Percentiles rank a stretch among this genome's conserved stretches.
phyloP scores from a whole-genome alignment of 208 protist species.

The Tritrichomonas musculus region DNA sequence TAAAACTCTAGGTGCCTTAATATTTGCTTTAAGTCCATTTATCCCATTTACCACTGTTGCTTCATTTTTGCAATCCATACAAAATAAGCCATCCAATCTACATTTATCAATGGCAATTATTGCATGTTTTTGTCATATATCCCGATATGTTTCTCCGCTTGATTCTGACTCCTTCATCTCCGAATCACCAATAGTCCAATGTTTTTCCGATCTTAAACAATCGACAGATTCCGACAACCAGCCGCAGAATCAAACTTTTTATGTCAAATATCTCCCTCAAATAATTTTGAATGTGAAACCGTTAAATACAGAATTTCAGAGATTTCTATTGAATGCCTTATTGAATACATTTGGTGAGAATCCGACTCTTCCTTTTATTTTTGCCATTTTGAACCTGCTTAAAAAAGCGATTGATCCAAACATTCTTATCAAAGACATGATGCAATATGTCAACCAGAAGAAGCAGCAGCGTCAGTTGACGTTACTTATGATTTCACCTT shows the following conservation, averaged over 20 bases:
- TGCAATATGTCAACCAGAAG: background rate
- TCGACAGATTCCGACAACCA: too few species aligned
- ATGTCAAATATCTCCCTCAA: too few species aligned
- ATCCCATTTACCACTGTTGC: background rate
- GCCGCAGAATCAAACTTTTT: too few species aligned
- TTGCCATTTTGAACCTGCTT: background rate
- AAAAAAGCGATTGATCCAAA: too few species aligned
- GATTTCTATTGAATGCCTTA: background rate
- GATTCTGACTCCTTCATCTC: too few species aligned
- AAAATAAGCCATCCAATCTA: background rate
- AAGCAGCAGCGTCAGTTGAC: too few species aligned
- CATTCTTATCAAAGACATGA: background rate
- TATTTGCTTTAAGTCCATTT: background rate
- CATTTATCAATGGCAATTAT: background rate
- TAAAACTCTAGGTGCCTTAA: background rate
- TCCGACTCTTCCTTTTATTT: background rate
- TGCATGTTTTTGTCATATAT: background rate
- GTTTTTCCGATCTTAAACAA: too few species aligned
- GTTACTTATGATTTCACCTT: background rate
- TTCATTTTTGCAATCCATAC: background rate
- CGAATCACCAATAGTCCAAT: too few species aligned
- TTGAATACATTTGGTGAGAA: background rate
- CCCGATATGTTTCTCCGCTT: background rate
- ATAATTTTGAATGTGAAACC: too few species aligned
- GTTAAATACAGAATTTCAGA: too few species aligned